Conservation (phyloP, 116 monocot species). For the Cymodocea nodosa region DNA sequence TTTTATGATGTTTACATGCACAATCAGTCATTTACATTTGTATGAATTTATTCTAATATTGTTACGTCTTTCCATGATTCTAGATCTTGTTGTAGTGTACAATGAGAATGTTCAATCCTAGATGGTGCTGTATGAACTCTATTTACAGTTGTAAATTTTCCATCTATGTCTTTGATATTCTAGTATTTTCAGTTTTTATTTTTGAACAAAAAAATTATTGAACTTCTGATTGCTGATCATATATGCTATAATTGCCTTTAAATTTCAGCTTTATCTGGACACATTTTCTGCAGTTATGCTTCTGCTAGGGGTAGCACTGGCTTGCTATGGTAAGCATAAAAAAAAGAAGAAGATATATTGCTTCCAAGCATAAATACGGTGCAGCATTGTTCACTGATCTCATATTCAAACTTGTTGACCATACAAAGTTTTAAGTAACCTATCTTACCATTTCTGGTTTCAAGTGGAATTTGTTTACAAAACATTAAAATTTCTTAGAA, state of each 20-base stretch:
- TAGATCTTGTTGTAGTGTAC: too few relatives aligned
- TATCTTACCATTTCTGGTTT: background rate
- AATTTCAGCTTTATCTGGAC: constrained; percentile 72
- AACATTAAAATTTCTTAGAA: too few relatives aligned
- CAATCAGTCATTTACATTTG: too few relatives aligned
- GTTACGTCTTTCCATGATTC: too few relatives aligned
- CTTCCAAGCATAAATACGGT: background rate
- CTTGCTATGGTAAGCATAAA: constrained; percentile 66
- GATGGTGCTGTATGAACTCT: background rate
- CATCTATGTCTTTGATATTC: background rate
- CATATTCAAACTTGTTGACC: too few relatives aligned
- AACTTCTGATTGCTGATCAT: background rate
- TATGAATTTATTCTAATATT: too few relatives aligned
- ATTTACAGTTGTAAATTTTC: background rate
- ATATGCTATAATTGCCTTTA: constrained; percentile 1
- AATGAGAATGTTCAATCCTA: too few relatives aligned
- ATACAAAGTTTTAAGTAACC: too few relatives aligned
- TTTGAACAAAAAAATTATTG: background rate
- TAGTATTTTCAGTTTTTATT: background rate
- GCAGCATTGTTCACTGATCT: too few relatives aligned
- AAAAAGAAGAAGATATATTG: background rate
- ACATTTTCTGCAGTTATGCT: constrained; percentile 65
- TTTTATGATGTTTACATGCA: too few relatives aligned
- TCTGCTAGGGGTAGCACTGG: constrained; percentile 65
- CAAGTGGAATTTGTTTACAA: background rate